Evolutionary conservation across 805 yeast genomes (phyloP).

Genomic region (Ogataea zsoltii): DNA sequence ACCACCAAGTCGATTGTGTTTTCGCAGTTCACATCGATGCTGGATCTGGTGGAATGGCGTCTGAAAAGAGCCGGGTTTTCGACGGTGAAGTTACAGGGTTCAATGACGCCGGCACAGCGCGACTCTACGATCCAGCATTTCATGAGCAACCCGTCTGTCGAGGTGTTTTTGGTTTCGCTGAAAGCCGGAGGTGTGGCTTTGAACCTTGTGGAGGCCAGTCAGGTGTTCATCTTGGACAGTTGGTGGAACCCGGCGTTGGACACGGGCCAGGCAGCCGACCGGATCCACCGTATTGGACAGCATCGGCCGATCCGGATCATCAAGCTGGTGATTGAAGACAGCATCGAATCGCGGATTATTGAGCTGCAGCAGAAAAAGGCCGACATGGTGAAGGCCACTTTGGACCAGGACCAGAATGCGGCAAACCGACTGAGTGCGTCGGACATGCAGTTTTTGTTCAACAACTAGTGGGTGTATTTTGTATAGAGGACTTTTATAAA

Average conservation of each 20-base stretch:
- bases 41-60: conserved; percentile 95
- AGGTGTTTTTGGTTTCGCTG: conserved; percentile 89
- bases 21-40: conserved; percentile 95
- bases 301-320: conserved; percentile 91
- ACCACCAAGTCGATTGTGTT: conserved; percentile 96
- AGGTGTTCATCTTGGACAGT: conserved; percentile 93
- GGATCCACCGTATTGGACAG: conserved; percentile 98
- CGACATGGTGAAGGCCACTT: conserved; percentile 95
- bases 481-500: too few relatives aligned
- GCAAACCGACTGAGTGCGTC: conserved; percentile 86
- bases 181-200: conserved; percentile 99
- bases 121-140: conserved; percentile 88
- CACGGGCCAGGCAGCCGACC: conserved; percentile 93
- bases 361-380: conserved; percentile 98
- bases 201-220: conserved; percentile 95
- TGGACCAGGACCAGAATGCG: conserved; percentile 90
- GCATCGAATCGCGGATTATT: conserved; percentile 93
- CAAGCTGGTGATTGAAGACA: conserved; percentile 91
- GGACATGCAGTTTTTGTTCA: conserved; percentile 92
- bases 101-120: conserved; percentile 95
- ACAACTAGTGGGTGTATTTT: conserved; percentile 46
- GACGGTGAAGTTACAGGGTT: conserved; percentile 92
- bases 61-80: conserved; percentile 91
- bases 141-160: conserved; percentile 90
- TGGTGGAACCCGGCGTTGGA: conserved; percentile 99